phyloP scores from a whole-genome alignment of 768 basidiomycete genomes.

The Tricholoma terreum region DNA sequence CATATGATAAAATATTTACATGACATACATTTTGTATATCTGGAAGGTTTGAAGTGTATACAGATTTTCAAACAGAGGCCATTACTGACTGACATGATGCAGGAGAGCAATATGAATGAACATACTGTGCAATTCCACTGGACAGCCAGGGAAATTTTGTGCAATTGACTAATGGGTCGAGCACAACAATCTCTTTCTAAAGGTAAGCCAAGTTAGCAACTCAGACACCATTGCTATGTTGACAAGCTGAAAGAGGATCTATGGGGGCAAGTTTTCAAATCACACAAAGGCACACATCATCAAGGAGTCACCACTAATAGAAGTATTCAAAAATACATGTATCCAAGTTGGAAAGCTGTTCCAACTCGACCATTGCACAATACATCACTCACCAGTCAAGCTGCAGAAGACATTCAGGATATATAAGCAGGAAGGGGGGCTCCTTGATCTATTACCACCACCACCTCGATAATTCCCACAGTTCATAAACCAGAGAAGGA shows the following conservation, averaged over 20 bases:
- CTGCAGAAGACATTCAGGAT: constrained; percentile 25
- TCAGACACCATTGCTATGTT: neutral
- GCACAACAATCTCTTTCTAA: constrained; percentile 40
- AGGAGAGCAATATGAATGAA: constrained; percentile 24
- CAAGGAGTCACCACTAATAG: constrained; percentile 30
- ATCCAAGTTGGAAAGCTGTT: constrained; percentile 24
- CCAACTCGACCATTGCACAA: constrained; percentile 20
- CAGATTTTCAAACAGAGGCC: no score
- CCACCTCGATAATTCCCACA: no score
- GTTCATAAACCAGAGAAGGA: no score
- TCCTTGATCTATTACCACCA: no score
- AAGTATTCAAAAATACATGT: constrained; percentile 28
- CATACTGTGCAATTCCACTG: constrained; percentile 36
- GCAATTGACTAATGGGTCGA: constrained; percentile 40
- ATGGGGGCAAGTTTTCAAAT: constrained; percentile 35
- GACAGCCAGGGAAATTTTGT: constrained; percentile 24
- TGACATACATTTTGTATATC: constrained; percentile 13
- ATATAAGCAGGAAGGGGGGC: no score
- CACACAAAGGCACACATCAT: constrained; percentile 28
- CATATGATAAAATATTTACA: constrained; percentile 8
- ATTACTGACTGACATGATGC: no score
- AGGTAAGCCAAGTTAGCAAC: no score
- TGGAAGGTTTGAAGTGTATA: constrained; percentile 7
- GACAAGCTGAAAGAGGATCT: constrained; percentile 20
- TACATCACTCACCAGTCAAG: constrained; percentile 23